phyloP scores from a whole-genome alignment of 2,329 filamentous ascomycete genomes.

The Endocalyx cinctus region DNA sequence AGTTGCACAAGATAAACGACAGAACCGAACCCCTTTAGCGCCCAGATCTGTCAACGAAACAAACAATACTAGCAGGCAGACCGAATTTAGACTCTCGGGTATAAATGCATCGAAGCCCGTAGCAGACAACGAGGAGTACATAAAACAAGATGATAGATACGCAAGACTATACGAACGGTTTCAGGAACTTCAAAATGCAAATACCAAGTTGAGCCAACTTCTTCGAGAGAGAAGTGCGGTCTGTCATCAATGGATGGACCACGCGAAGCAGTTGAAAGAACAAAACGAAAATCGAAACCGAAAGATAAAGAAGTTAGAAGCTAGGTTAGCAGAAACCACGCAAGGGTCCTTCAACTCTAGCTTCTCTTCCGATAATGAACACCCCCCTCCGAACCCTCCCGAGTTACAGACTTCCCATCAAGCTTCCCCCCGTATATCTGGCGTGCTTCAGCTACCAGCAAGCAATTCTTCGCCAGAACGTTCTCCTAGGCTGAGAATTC shows the following conservation, averaged over 20 bases:
- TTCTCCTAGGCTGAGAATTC: no score
- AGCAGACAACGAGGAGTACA: conserved; percentile 28
- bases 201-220: conserved; percentile 25
- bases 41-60: conserved; percentile 19
- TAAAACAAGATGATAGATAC: conserved; percentile 35
- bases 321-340: conserved; percentile 21
- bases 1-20: conserved; percentile 24
- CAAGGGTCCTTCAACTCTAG: conserved; percentile 13
- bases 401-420: no score
- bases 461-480: no score
- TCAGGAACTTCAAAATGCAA: conserved; percentile 18
- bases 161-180: conserved; percentile 29
- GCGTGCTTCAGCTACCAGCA: no score
- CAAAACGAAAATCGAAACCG: conserved; percentile 18
- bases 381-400: no score
- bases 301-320: conserved; percentile 39
- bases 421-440: no score
- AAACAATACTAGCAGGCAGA: conserved; percentile 10
- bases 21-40: conserved; percentile 21
- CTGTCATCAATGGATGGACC: conserved; percentile 40
- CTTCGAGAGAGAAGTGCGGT: conserved; percentile 39
- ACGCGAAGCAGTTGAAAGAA: conserved; percentile 38
- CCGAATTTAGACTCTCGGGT: conserved; percentile 11
- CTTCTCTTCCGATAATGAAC: conserved; percentile 17
- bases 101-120: conserved; percentile 11